Base-by-base conservation (phyloP, 768 basidiomycete species). In the Mycena venus region DNA sequence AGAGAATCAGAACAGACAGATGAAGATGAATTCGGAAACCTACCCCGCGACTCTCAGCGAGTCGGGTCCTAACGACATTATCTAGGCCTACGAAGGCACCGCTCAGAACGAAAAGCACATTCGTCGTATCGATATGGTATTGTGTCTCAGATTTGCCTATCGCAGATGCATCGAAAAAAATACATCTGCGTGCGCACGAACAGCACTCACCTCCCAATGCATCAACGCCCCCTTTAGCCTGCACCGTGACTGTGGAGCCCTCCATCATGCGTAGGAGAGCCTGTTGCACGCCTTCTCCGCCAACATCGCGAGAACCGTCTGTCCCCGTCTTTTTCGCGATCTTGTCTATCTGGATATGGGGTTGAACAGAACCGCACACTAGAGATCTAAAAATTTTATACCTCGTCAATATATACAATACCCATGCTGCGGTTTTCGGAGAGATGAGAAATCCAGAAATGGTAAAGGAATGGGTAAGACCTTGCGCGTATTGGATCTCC, bases 241-340 rank as follows among this genome's bases (percentile, higher is more conserved):
- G 94, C 1, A 98, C 88, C n/a, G 92, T 92, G 44, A 98, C 89
- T 9, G 93, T 85, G 0, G 95, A 93, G 17, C 97, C 97, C 86
- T 99, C 98, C 89, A 99, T 94, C 91, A 99, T 95, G 65, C 97
- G 90, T 6, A 98, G 85, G 21, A 98, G 88, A 23, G 95, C 93
- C 83, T 99, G 97, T 79, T 99, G 97, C 7, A 99, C 97, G 38
- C 97, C 97, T 87, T 98, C 97, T 12, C 97, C 97, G 27, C 96
- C 94, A 1, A 99, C 97, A 81, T 99, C 97, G 77, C 94, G 89
- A 7, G 93, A 91, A 4, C 92, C 91, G 76, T 95, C 94, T 32
- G 87, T 85, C 6, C 93, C 93, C 8, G 87, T 81, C 78, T 90
- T 93, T 60, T 91, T 89, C 17, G 96, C 94, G 71, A 98, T 92